A percentile compares a stretch with the other conserved stretches of the same genome.
phyloP scores from a whole-genome alignment of 164 flowering plant species.

The Echeveria elegans region DNA sequence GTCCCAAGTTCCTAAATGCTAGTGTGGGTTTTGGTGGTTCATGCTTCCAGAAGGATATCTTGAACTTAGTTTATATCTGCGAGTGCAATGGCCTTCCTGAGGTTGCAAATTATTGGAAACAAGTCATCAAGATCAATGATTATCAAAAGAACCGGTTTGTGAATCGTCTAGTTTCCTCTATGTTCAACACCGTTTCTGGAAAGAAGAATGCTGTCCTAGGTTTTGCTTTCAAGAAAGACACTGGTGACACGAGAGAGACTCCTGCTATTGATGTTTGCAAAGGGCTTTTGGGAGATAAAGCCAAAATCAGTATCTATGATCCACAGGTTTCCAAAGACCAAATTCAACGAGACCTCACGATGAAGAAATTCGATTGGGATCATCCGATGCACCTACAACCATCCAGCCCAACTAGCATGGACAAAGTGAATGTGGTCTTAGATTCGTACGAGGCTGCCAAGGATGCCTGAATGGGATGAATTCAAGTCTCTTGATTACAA shows the following conservation, averaged over 20 bases:
- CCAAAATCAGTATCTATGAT: constrained; percentile 48
- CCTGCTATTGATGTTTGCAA: constrained; percentile 63
- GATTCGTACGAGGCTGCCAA: constrained; percentile 53
- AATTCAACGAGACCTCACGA: constrained; percentile 50
- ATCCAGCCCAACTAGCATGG: constrained; percentile 28
- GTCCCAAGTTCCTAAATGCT: constrained; percentile 54
- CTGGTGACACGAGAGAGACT: constrained; percentile 62
- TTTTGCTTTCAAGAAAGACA: constrained; percentile 64
- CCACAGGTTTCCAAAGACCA: constrained; percentile 58
- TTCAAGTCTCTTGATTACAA: constrained; percentile 46
- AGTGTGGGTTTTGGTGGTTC: constrained; percentile 69
- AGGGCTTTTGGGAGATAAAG: constrained; percentile 52
- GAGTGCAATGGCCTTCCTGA: constrained; percentile 68
- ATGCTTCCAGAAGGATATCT: constrained; percentile 56
- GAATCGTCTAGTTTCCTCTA: constrained; percentile 45
- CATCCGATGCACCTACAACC: constrained; percentile 48
- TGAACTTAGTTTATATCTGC: constrained; percentile 54
- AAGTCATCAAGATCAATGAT: constrained; percentile 52
- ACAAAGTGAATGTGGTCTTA: constrained; percentile 31
- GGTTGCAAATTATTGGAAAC: constrained; percentile 61
- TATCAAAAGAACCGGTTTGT: constrained; percentile 56
- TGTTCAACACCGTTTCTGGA: constrained; percentile 54
- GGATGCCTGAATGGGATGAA: constrained; percentile 68
- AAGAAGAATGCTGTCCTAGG: constrained; percentile 55
- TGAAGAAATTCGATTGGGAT: constrained; percentile 60